Percentiles rank a stretch among this genome's conserved stretches.
phyloP scores from a whole-genome alignment of 768 basidiomycete genomes.

The Pholiota microspora region DNA sequence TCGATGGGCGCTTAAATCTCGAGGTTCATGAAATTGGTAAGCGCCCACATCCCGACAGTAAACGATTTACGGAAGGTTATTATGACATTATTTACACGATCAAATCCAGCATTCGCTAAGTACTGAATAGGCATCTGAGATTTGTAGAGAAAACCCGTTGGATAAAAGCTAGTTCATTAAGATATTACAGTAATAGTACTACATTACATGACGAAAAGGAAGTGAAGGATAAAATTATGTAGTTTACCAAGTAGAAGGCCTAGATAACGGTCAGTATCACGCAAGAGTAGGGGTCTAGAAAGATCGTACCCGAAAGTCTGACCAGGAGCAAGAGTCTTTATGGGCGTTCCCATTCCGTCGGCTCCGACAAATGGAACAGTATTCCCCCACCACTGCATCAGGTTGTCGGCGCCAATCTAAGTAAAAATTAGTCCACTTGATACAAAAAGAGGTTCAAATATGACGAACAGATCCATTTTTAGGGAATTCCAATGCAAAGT shows the following conservation, averaged over 20 bases:
- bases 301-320: conserved; percentile 31
- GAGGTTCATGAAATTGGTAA: no score
- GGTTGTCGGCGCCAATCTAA: background rate
- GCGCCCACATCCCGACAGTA: no score
- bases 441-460: conserved; percentile 30
- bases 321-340: conserved; percentile 25
- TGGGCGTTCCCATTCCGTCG: conserved; percentile 24
- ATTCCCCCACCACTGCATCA: background rate
- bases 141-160: no score
- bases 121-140: no score
- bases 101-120: no score
- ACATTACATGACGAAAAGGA: background rate
- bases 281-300: background rate
- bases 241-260: background rate
- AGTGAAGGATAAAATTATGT: background rate
- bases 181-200: no score
- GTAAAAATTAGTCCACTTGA: conserved; percentile 25
- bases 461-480: conserved; percentile 34
- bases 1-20: no score
- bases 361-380: conserved; percentile 26
- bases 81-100: no score
- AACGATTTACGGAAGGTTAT: no score
- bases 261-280: background rate
- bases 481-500: conserved; percentile 50
- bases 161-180: no score